Evolutionary conservation across 331 rosid genomes (phyloP).

Genomic region (Spiraea crenata): DNA sequence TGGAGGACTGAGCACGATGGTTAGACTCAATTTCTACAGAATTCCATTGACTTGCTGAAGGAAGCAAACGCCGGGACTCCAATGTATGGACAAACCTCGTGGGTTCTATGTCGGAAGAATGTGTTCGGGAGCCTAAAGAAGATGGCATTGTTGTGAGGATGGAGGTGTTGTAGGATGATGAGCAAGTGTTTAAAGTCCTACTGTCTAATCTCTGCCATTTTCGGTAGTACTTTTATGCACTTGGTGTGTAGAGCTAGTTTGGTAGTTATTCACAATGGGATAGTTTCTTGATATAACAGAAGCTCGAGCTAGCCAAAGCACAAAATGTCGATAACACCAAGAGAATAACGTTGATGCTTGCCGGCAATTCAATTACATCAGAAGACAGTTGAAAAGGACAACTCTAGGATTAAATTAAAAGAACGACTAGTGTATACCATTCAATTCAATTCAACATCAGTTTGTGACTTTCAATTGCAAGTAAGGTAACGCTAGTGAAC

Average conservation of each 20-base stretch:
- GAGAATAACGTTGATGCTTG: conserved; percentile 1
- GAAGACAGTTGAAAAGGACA: not conserved
- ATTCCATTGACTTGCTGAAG: conserved; percentile 61
- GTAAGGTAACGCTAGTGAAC: too few species aligned
- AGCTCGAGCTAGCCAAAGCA: not conserved
- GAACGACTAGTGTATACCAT: too few species aligned
- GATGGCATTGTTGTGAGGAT: not conserved
- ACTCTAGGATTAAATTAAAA: too few species aligned
- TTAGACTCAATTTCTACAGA: conserved; percentile 39
- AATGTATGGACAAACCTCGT: conserved; percentile 45
- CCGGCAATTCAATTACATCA: not conserved
- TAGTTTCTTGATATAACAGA: not conserved
- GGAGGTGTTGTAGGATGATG: too few species aligned
- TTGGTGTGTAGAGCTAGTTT: not conserved
- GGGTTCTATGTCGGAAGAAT: conserved; percentile 5
- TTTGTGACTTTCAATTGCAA: too few species aligned
- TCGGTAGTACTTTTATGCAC: not conserved
- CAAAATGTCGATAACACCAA: not conserved
- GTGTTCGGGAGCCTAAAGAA: conserved; percentile 3
- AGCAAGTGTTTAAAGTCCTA: not conserved
- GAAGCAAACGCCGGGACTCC: conserved; percentile 50
- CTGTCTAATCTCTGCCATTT: not conserved
- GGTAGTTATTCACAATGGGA: not conserved
- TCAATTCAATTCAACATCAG: too few species aligned
- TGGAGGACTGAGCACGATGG: conserved; percentile 37